Evolutionary conservation across 129 eudicot species (phyloP), one percentile per base, ranked within the genome.

Genomic region (Calendula officinalis): DNA sequence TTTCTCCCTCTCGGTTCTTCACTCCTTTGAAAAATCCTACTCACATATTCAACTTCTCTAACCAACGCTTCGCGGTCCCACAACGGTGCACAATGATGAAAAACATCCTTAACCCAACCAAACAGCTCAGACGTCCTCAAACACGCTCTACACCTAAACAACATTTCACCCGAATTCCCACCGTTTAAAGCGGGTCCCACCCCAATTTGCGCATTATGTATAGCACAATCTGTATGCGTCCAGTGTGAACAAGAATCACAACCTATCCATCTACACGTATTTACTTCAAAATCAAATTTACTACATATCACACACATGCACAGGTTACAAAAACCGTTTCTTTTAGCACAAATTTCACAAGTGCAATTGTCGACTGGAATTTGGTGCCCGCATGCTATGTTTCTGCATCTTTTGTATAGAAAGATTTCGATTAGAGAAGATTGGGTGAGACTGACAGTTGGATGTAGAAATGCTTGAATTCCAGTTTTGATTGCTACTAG

Each of bases 141-240:
- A 73, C 98, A 92, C 5, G 98, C 98, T 53, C 91, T 76, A 54
- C 98, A 92, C 77, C 88, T 88, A 56, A 92, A 88, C 39, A 88
- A 75, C 96, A 85, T 92, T 82, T 88, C 98, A 35, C 83, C 78
- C 15, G 83, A 53, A 70, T 72, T 80, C 8, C 86, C 95, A 50
- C 75, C 78, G 63, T 86, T 88, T 37, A 49, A 83, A 73, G 67
- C 47, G 41, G 94, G 75, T 9, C 97, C 97, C 87, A 80, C 84
- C n/a, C 96, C 84, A 51, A 92, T 85, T 57, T 88, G 90, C 39
- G 84, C 87, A 53, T 92, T 78, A 36, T 86, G 95, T 48, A 92
- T 85, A 13, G 98, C 98, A 65, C 98, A 92, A 72, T 92, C 98
- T 0, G 96, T 92, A 64, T 92, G 98, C 4, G 96, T 92, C 98